A percentile compares a stretch with the other conserved stretches of the same genome.
These are phyloP conservation scores for Paxillus ammoniavirescens DNA, from an alignment of 768 basidiomycete genomes.

Conservation along the genomic window DNA sequence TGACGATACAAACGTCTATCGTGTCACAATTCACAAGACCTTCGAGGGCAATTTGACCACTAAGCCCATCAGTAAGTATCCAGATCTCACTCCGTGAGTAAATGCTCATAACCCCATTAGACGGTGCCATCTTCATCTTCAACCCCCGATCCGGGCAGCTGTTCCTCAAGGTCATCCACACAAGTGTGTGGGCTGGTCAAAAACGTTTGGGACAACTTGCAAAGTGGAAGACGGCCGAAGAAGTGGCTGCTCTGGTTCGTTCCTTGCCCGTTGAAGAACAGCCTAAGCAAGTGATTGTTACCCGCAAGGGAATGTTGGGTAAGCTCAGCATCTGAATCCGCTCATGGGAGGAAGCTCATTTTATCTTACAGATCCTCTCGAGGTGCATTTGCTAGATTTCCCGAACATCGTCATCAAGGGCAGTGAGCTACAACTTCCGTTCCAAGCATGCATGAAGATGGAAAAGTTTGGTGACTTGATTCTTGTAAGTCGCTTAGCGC, in stretches of 20 bases:
- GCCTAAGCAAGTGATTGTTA: conserved; percentile 99
- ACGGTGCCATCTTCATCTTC: conserved; percentile 98
- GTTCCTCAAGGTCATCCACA: conserved; percentile 99
- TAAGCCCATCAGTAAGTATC: conserved; percentile 85
- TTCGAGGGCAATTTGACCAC: conserved; percentile 99
- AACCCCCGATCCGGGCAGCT: conserved; percentile 98
- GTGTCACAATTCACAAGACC: conserved; percentile 98
- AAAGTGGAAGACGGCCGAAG: conserved; percentile 99
- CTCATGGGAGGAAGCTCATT: conserved; percentile 5
- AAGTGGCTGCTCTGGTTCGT: conserved; percentile 96
- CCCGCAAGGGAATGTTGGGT: conserved; percentile 99
- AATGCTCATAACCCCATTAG: conserved; percentile 32
- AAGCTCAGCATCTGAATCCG: conserved; percentile 22
- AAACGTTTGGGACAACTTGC: conserved; percentile 99
- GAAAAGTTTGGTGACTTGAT: conserved; percentile 99
- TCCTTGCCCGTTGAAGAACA: conserved; percentile 99
- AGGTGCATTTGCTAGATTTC: conserved; percentile 99
- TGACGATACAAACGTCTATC: conserved; percentile 99
- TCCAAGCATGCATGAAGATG: conserved; percentile 99
- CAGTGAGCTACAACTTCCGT: conserved; percentile 94
- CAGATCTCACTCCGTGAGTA: background rate
- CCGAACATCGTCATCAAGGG: conserved; percentile 99
- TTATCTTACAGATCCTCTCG: conserved; percentile 68
- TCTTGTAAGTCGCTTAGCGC: conserved; percentile 44
- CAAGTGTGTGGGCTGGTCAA: conserved; percentile 99